A percentile compares a stretch with the other conserved stretches of the same genome.
Evolutionary conservation across 805 yeast species (phyloP).

Genomic region (Kurtzmaniella cleridarum): DNA sequence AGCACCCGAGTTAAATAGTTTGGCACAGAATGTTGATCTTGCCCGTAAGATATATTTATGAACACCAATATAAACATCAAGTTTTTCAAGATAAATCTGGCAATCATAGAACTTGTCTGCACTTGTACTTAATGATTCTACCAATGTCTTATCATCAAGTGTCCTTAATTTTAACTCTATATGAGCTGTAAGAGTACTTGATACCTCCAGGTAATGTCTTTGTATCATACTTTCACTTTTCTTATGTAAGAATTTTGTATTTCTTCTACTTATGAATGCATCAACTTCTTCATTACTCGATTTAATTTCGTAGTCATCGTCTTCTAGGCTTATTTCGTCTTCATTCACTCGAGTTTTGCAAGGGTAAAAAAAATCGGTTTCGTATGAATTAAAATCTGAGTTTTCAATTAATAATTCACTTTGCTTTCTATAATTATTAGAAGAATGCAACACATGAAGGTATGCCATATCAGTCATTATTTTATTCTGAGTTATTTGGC

Average conservation of each 20-base stretch:
- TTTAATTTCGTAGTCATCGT: constrained; percentile 1
- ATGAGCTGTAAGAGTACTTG: too few species aligned
- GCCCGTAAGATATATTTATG: constrained; percentile 26
- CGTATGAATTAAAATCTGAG: constrained; percentile 20
- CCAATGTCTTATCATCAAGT: neutral
- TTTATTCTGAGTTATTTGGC: constrained; percentile 42
- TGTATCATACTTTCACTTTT: too few species aligned
- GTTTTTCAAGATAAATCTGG: constrained; percentile 19
- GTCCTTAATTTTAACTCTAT: too few species aligned
- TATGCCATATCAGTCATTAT: constrained; percentile 49
- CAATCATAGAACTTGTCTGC: constrained; percentile 31
- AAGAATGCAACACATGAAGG: constrained; percentile 44
- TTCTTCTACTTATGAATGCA: neutral
- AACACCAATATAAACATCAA: constrained; percentile 25
- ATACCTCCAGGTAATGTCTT: too few species aligned
- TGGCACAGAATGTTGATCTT: constrained; percentile 24
- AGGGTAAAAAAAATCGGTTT: constrained; percentile 25
- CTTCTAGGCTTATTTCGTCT: neutral
- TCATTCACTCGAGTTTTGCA: neutral
- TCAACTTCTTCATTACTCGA: neutral
- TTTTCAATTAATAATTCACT: constrained; percentile 34
- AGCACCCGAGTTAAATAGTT: constrained; percentile 14
- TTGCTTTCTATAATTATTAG: constrained; percentile 30
- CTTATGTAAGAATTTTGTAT: too few species aligned
- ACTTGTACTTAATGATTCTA: constrained; percentile 4